Base-by-base conservation (phyloP, 1,284 basidiomycete species). In the Exobasidium rhododendri region DNA sequence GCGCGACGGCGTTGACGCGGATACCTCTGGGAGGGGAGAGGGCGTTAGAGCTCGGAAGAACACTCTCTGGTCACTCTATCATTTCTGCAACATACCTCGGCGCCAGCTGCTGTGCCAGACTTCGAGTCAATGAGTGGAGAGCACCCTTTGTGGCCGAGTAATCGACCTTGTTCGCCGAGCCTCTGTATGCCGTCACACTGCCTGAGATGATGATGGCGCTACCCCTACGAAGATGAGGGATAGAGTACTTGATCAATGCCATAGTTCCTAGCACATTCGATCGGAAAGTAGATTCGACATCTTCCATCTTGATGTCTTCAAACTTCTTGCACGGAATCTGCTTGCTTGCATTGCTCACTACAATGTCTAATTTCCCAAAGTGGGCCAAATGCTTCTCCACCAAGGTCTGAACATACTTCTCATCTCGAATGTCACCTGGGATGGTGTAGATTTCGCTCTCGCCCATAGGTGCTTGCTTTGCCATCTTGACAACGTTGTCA, bases 311-410 rank as follows among this genome's bases (percentile, higher is more conserved):
- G 40, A 71, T 66, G 20, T 75, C 70, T 30, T 72, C 73, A 61
- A 77, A 66, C 20, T 71, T 68, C 29, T 69, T 28, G 65, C 71
- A 80, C 69, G 81, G 80, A 64, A 86, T 83, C 77, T 88, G 86
- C 75, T 86, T 85, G 61, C 83, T 83, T 11, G 87, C 85, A 72
- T 88, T 88, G 81, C 88, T 88, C 69, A 88, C 85, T 0, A 73
- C 30, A 26, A 71, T 68, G 35, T 75, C 70, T 30, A 75, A 50
- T 1, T 55, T 57, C 10, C 68, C 66, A 66, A 67, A 75, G 60
- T 81, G 81, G 35, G 82, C 70, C 51, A 86, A 68, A 69, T 87
- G 86, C 62, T 82, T 77, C 31, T 85, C 80, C 57, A 87, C 79
- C 43, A 86, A 69, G 7, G 77, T 64, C 63, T 84, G 80, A 73